Evolutionary conservation across 139 green algal genomes (phyloP), one percentile per base, ranked within the genome.

Genomic region (Chlorella sorokiniana): DNA sequence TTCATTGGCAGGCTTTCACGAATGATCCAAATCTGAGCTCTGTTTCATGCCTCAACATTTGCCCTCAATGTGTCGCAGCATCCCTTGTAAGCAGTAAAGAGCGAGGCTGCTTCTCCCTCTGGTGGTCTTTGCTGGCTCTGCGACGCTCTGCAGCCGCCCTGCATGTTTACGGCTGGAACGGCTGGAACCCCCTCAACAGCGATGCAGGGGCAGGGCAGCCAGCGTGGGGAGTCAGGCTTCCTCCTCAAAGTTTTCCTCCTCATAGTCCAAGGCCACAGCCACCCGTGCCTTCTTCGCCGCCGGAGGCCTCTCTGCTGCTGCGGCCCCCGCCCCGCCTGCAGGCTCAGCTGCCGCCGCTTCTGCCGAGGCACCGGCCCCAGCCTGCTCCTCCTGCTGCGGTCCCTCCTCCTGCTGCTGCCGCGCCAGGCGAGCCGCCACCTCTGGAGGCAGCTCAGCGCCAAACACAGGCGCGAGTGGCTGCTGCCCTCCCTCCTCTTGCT

Each of bases 211-310:
- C 56, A 65, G 18, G n/a, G 16, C n/a, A 65, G 18, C 56, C 29
- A 65, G 18, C 6, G 48, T 11, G 16, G 16, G 18, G n/a, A 22
- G 65, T 72, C 42, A 82, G 62, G 33, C 62, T 67, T 83, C 77
- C 35, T 82, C 51, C 52, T 83, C 78, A 61, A 77, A 83, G 20
- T 69, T 40, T 20, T 83, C 78, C 1, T 83, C 78, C 29, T 83
- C 63, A 44, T 76, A 70, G 8, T 64, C 37, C 1, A 75, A 44
- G 1, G 37, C 14, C 44, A 82, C 37, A 5, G 29, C 44, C 41
- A 77, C 69, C 44, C 48, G 40, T 4, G 65, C 7, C 65, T 83
- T 83, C 67, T 83, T 83, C 0, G 65, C 51, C 2, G 48, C 18
- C 25, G 73, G 45, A 23, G 51, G 65, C 78, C 41, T n/a, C 45